phyloP scores from a whole-genome alignment of 1,139 yeast genomes.

The Starmera stellimalicola region DNA sequence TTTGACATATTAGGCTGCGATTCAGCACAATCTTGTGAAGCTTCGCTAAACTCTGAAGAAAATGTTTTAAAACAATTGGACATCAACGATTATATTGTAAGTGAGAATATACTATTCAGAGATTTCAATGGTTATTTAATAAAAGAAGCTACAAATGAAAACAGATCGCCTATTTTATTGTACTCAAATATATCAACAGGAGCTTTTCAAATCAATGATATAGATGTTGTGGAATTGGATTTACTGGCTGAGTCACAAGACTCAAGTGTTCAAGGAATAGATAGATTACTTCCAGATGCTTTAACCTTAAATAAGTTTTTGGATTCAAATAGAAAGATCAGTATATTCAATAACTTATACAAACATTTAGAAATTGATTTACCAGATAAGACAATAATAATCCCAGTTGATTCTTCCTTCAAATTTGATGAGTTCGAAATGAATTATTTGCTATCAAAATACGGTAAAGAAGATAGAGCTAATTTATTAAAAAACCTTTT shows the following conservation, averaged over 20 bases:
- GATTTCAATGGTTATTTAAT: constrained; percentile 21
- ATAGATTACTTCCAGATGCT: constrained; percentile 37
- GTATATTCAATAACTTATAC: constrained; percentile 4
- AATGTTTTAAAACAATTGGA: not conserved
- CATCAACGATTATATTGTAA: constrained; percentile 20
- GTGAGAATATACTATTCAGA: constrained; percentile 17
- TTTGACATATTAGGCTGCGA: constrained; percentile 18
- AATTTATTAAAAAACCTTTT: constrained; percentile 27
- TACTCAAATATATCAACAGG: constrained; percentile 7
- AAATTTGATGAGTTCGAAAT: constrained; percentile 35
- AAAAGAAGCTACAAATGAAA: constrained; percentile 2
- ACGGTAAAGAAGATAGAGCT: constrained; percentile 28
- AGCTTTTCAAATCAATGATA: constrained; percentile 33
- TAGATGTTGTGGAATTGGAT: constrained; percentile 53
- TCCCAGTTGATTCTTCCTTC: constrained; percentile 37
- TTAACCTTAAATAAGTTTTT: constrained; percentile 33
- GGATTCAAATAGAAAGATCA: constrained; percentile 9
- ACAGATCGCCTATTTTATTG: constrained; percentile 11
- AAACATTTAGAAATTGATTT: constrained; percentile 3
- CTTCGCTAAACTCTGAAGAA: constrained; percentile 2
- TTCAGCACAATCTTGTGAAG: constrained; percentile 12
- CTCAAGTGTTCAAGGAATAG: constrained; percentile 70
- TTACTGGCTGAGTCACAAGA: constrained; percentile 57
- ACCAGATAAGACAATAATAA: constrained; percentile 24
- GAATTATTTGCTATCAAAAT: constrained; percentile 31